Conservation (phyloP, 805 yeast species). For the Lachancea quebecensis region DNA sequence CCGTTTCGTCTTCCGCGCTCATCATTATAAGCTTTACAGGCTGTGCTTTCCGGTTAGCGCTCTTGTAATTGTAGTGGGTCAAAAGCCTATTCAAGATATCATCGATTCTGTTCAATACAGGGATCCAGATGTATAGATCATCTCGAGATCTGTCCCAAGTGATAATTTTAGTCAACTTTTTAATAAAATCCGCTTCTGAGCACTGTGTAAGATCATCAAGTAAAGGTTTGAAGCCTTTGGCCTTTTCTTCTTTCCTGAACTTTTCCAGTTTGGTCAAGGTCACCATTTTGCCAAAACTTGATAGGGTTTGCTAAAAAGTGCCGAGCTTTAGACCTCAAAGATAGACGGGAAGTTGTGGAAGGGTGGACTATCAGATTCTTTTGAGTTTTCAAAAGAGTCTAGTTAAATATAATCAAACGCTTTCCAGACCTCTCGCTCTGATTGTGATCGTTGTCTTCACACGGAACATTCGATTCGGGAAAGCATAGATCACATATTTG, state of each 20-base stretch:
- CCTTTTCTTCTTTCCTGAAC: slow-evolving; percentile 26
- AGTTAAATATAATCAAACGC: too few relatives aligned
- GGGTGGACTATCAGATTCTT: too few relatives aligned
- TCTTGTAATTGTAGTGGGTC: slow-evolving; percentile 38
- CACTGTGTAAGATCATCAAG: slow-evolving; percentile 35
- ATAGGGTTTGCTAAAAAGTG: background rate
- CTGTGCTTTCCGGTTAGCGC: slow-evolving; percentile 36
- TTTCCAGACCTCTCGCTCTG: background rate
- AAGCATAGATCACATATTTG: too few relatives aligned
- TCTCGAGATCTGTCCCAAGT: slow-evolving; percentile 60
- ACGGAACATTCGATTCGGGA: background rate
- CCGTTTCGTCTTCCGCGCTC: slow-evolving; percentile 37
- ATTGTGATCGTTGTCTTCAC: background rate
- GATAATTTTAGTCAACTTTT: slow-evolving; percentile 32
- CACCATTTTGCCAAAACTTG: slow-evolving; percentile 17
- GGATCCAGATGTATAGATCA: slow-evolving; percentile 69
- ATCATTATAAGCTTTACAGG: slow-evolving; percentile 43
- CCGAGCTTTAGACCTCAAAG: background rate
- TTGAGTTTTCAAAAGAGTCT: too few relatives aligned
- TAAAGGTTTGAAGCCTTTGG: slow-evolving; percentile 30
- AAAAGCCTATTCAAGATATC: slow-evolving; percentile 49
- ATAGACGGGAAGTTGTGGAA: too few relatives aligned
- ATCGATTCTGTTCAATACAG: slow-evolving; percentile 71
- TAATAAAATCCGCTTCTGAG: slow-evolving; percentile 36
- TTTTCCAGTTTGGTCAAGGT: slow-evolving; percentile 27